phyloP scores from a whole-genome alignment of 805 yeast genomes.

The Starmerella potacharoeniae region DNA sequence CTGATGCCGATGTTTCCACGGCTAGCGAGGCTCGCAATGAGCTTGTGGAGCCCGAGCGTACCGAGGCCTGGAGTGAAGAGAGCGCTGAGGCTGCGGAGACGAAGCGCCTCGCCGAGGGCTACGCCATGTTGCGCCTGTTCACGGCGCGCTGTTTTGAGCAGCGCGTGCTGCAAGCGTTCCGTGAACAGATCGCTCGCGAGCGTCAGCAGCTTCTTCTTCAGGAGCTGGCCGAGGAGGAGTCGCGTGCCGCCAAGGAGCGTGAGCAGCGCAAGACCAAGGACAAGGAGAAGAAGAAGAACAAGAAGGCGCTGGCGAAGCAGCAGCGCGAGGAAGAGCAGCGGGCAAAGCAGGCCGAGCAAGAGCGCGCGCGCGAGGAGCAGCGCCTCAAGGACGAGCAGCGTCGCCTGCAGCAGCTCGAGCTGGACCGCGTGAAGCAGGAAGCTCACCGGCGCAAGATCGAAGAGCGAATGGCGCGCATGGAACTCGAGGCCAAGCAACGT shows the following conservation, averaged over 20 bases:
- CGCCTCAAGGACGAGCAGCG: conserved; percentile 20
- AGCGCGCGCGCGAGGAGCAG: conserved; percentile 23
- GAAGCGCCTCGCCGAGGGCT: conserved; percentile 63
- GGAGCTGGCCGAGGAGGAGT: conserved; percentile 28
- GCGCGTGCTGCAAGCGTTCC: conserved; percentile 62
- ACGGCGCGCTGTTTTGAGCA: conserved; percentile 68
- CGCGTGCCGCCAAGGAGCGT: conserved; percentile 23
- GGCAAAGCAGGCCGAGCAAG: conserved; percentile 29
- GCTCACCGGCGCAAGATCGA: conserved; percentile 25
- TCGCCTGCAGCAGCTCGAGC: conserved; percentile 22
- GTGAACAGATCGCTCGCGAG: conserved; percentile 71
- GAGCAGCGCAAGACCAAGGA: conserved; percentile 30
- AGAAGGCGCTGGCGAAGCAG: conserved; percentile 31
- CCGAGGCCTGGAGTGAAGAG: conserved; percentile 24
- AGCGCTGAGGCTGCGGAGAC: conserved; percentile 27
- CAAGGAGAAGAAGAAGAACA: conserved; percentile 34
- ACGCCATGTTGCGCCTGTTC: conserved; percentile 66
- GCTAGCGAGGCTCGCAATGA: conserved; percentile 23
- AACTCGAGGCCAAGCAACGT: conserved; percentile 8
- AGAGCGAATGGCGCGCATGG: conserved; percentile 27
- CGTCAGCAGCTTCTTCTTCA: conserved; percentile 31
- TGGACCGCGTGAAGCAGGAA: conserved; percentile 24
- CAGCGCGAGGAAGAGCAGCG: conserved; percentile 33
- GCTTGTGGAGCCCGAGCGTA: conserved; percentile 25
- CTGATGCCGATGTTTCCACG: neutral